Percentiles rank a stretch among this genome's conserved stretches.
Conservation (phyloP, 495 filamentous ascomycete species). For the Podospora pseudopauciseta region DNA sequence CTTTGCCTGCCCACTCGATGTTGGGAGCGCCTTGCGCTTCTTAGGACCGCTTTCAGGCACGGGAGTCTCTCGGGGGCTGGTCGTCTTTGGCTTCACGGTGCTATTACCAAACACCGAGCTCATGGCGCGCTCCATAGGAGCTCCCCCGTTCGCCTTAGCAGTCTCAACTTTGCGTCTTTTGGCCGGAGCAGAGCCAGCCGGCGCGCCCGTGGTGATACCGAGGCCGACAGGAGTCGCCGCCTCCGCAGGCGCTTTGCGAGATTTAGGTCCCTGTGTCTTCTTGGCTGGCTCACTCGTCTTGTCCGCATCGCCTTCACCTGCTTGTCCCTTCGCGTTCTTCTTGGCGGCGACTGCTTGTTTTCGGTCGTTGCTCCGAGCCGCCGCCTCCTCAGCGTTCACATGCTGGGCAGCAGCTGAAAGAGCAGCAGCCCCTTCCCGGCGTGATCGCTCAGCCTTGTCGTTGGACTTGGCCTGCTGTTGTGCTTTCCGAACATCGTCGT, state of each 20-base stretch:
- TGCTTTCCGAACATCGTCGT: slow-evolving; percentile 66
- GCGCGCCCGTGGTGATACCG: slow-evolving; percentile 47
- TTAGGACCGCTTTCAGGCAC: slow-evolving; percentile 52
- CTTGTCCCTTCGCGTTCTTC: slow-evolving; percentile 60
- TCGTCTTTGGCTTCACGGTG: slow-evolving; percentile 48
- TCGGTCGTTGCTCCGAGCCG: slow-evolving; percentile 72
- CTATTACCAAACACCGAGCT: slow-evolving; percentile 54
- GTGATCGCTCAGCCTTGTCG: slow-evolving; percentile 60
- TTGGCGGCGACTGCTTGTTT: slow-evolving; percentile 75
- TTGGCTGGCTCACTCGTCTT: slow-evolving; percentile 49
- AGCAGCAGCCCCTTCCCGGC: slow-evolving; percentile 72
- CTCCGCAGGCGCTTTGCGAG: slow-evolving; percentile 60
- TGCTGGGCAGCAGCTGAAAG: slow-evolving; percentile 65
- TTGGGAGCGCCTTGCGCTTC: slow-evolving; percentile 68
- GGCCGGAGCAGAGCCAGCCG: slow-evolving; percentile 47
- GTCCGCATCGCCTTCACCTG: slow-evolving; percentile 48
- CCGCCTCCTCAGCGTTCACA: slow-evolving; percentile 72
- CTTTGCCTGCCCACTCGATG: slow-evolving; percentile 58
- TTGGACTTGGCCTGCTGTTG: slow-evolving; percentile 53
- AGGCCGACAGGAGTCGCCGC: slow-evolving; percentile 45
- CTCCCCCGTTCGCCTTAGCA: slow-evolving; percentile 46
- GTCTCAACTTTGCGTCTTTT: slow-evolving; percentile 85
- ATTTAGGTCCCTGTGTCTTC: slow-evolving; percentile 57
- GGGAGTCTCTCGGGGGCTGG: slow-evolving; percentile 61
- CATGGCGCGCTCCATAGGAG: slow-evolving; percentile 67